These are phyloP conservation scores for Rhizomucor pusillus DNA, from an alignment of 371 early-diverging fungal genomes.

Conservation along the genomic window DNA sequence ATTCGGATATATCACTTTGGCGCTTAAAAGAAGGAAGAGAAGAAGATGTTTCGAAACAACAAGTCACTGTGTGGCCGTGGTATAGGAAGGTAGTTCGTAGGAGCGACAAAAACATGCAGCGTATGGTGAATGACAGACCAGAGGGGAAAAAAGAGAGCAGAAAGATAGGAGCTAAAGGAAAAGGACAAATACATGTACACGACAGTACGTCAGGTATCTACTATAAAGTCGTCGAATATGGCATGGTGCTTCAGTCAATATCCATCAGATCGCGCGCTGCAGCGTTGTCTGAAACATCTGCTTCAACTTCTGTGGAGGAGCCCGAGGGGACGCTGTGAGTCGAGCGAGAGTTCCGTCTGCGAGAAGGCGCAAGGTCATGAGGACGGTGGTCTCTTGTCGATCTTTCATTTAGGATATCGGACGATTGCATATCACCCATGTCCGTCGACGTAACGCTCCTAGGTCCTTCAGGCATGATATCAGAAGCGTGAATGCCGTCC, in stretches of 20 bases:
- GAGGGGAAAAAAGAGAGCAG: neutral
- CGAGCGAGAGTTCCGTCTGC: slow-evolving; percentile 20
- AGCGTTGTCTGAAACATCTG: slow-evolving; percentile 13
- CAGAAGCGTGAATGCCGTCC: neutral
- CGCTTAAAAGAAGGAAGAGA: neutral
- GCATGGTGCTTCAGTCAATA: slow-evolving; percentile 8
- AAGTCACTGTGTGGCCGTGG: neutral
- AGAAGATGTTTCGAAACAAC: neutral
- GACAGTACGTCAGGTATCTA: neutral
- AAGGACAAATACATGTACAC: slow-evolving; percentile 2
- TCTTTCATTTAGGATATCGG: slow-evolving; percentile 1
- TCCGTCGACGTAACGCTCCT: neutral
- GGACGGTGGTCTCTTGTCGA: slow-evolving; percentile 6
- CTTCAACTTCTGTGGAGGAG: slow-evolving; percentile 25
- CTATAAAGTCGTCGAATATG: neutral
- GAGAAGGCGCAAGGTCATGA: slow-evolving; percentile 4
- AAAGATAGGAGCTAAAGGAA: neutral
- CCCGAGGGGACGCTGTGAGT: slow-evolving; percentile 23
- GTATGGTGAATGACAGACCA: neutral
- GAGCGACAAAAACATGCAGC: neutral
- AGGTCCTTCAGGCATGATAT: slow-evolving; percentile 1
- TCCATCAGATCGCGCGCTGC: slow-evolving; percentile 20
- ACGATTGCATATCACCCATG: neutral
- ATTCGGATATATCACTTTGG: neutral
- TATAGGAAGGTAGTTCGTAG: neutral